A percentile compares a stretch with the other conserved stretches of the same genome.
These are phyloP conservation scores for Forsythia suspensa DNA, from an alignment of 257 asterid species.

Conservation along the genomic window DNA sequence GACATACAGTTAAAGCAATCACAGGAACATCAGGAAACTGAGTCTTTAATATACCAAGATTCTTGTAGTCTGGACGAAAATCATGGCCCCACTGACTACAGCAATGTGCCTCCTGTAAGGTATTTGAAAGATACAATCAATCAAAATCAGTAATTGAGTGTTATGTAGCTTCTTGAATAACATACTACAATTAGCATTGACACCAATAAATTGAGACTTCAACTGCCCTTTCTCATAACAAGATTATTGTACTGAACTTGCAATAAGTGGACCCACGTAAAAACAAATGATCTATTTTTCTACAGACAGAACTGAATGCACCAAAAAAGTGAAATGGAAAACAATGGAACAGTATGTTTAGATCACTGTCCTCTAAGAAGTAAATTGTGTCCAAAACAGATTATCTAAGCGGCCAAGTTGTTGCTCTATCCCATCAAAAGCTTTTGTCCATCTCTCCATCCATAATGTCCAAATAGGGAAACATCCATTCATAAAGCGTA, in stretches of 20 bases:
- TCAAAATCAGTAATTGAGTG: conserved; percentile 12
- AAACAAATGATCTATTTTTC: not conserved
- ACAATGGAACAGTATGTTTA: not conserved
- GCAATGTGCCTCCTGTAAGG: conserved; percentile 97
- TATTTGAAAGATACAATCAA: conserved; percentile 10
- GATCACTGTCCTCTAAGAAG: not conserved
- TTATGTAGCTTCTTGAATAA: conserved; percentile 14
- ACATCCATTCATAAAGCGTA: not conserved
- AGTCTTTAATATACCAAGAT: conserved; percentile 95
- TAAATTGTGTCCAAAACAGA: not conserved
- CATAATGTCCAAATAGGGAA: not conserved
- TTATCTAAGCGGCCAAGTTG: not conserved
- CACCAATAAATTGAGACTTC: not conserved
- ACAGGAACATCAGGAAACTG: conserved; percentile 94
- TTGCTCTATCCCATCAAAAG: not conserved
- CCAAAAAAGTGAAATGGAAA: not conserved
- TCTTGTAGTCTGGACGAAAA: conserved; percentile 98
- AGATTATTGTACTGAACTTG: not conserved
- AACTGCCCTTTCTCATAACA: not conserved
- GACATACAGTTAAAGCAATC: conserved; percentile 88
- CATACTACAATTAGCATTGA: not conserved
- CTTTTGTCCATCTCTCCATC: not conserved
- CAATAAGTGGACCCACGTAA: not conserved
- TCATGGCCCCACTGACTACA: conserved; percentile 99
- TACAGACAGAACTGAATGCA: not conserved